phyloP scores from a whole-genome alignment of 108 stramenopile species.

The Cyclotella kingstonii region DNA sequence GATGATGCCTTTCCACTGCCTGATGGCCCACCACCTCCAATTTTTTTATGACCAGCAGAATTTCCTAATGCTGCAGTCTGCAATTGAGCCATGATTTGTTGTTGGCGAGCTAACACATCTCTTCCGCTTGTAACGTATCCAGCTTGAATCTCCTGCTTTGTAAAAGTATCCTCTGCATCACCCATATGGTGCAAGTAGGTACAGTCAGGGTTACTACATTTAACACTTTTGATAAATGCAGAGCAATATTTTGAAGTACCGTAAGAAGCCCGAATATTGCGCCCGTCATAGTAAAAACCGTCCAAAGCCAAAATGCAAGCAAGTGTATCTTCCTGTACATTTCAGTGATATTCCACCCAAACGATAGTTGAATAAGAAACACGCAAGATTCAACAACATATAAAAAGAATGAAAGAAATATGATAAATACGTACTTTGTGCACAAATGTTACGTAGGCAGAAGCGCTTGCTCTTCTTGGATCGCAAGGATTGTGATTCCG shows the following conservation, averaged over 20 bases:
- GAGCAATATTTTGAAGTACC: constrained; percentile 99
- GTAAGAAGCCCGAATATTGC: constrained; percentile 93
- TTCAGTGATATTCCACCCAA: constrained; percentile 8
- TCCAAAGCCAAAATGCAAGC: constrained; percentile 89
- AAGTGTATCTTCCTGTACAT: constrained; percentile 79
- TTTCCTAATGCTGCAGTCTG: constrained; percentile 55
- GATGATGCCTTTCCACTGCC: constrained; percentile 70
- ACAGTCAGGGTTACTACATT: constrained; percentile 98
- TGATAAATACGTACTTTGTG: constrained; percentile 68
- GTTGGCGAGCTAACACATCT: constrained; percentile 81
- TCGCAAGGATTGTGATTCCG: constrained; percentile 73
- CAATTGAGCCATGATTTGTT: constrained; percentile 78
- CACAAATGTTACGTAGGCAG: constrained; percentile 95
- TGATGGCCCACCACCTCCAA: constrained; percentile 85
- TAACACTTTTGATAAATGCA: constrained; percentile 92
- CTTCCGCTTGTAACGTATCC: constrained; percentile 89
- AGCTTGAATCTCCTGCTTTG: constrained; percentile 92
- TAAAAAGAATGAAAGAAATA: neutral
- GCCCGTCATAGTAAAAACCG: constrained; percentile 87
- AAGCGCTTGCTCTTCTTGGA: constrained; percentile 70
- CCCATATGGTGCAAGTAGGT: constrained; percentile 97
- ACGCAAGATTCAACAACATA: constrained; percentile 8
- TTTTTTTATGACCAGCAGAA: constrained; percentile 51
- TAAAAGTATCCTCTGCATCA: constrained; percentile 92
- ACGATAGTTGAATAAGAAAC: neutral